Conservation (phyloP, 192 early-diverging fungal genomes). For the Jimgerdemannia lactiflua region DNA sequence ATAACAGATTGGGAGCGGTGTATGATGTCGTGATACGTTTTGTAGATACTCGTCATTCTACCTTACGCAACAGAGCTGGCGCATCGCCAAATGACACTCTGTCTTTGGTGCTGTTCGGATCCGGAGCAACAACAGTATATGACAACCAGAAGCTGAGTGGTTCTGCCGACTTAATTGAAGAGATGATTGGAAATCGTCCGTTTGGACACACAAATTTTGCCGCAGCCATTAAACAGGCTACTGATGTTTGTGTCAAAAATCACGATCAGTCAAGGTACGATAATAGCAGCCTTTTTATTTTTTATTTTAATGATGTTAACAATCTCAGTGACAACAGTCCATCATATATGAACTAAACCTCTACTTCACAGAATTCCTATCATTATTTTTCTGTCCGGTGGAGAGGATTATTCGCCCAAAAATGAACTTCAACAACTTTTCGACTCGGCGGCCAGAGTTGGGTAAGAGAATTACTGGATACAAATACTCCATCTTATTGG, state of each 20-base stretch:
- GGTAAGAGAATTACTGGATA: background rate
- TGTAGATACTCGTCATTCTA: background rate
- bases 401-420: background rate
- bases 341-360: too few relatives aligned
- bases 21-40: conserved; percentile 14
- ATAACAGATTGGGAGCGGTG: conserved; percentile 19
- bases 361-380: background rate
- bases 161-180: background rate
- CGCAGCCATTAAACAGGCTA: conserved; percentile 5
- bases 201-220: background rate
- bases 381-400: background rate
- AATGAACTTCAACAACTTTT: background rate
- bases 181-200: background rate
- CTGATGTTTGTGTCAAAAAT: conserved; percentile 9
- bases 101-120: background rate
- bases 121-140: background rate
- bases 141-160: background rate
- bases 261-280: conserved; percentile 4
- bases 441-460: background rate
- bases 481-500: too few relatives aligned
- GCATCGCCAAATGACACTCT: background rate
- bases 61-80: background rate
- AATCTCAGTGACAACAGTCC: too few relatives aligned
- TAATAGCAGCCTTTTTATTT: background rate
- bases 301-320: background rate